Evolutionary conservation across 352 stramenopile genomes (phyloP).

Genomic region (Saprolegnia parasitica): DNA sequence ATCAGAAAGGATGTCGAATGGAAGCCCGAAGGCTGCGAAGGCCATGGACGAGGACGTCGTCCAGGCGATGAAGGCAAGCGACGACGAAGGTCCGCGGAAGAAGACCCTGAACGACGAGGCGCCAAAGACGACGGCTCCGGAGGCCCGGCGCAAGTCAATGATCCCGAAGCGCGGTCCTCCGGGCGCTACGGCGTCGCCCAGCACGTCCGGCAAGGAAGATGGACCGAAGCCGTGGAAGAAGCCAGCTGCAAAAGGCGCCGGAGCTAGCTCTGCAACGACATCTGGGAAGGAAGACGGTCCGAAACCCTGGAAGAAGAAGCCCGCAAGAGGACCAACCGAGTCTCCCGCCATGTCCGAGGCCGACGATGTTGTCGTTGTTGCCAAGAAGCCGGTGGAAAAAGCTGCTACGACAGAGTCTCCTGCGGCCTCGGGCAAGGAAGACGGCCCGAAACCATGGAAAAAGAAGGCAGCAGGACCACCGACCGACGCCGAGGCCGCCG

Average conservation of each 20-base stretch:
- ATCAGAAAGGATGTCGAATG: background rate
- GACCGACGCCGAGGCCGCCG: too few relatives aligned
- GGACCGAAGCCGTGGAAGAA: slow-evolving; percentile 9
- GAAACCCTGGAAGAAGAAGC: background rate
- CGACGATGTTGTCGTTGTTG: background rate
- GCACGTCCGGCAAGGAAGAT: slow-evolving; percentile 11
- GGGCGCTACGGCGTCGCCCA: background rate
- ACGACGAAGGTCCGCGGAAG: too few relatives aligned
- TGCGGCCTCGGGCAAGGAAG: too few relatives aligned
- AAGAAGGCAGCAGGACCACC: too few relatives aligned
- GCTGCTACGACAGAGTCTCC: too few relatives aligned
- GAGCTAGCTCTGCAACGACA: background rate
- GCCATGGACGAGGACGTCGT: background rate
- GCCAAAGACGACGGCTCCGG: background rate
- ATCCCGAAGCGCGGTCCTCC: background rate
- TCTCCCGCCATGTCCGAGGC: background rate
- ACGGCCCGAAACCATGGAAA: too few relatives aligned
- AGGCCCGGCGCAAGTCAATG: slow-evolving; percentile 5
- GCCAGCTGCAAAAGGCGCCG: background rate
- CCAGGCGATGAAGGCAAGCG: too few relatives aligned
- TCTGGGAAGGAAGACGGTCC: background rate
- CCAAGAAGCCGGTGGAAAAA: too few relatives aligned
- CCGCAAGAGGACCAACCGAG: background rate
- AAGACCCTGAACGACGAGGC: too few relatives aligned
- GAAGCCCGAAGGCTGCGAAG: background rate